phyloP scores from a whole-genome alignment of 1,139 yeast genomes.

The Nakaseomyces delphensis region DNA sequence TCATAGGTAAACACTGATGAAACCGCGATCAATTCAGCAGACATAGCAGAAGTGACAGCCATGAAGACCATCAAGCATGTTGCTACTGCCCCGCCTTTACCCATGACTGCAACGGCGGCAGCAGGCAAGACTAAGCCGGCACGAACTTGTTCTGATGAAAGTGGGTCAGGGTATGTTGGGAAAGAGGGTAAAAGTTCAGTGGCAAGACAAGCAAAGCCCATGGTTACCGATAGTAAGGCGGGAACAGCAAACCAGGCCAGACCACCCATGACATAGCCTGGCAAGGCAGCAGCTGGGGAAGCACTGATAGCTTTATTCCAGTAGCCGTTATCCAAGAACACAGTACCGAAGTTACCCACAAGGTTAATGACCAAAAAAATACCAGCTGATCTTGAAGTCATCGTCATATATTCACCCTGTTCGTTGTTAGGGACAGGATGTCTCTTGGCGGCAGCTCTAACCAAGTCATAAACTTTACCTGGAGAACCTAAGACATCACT shows the following conservation, averaged over 20 bases:
- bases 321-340: slow-evolving; percentile 80
- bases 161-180: slow-evolving; percentile 66
- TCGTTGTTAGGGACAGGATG: slow-evolving; percentile 68
- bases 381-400: slow-evolving; percentile 70
- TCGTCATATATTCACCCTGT: slow-evolving; percentile 67
- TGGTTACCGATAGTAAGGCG: slow-evolving; percentile 66
- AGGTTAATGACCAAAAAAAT: slow-evolving; percentile 75
- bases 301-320: slow-evolving; percentile 89
- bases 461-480: slow-evolving; percentile 62
- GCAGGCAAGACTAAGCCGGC: slow-evolving; percentile 81
- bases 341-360: slow-evolving; percentile 85
- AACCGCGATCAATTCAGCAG: slow-evolving; percentile 82
- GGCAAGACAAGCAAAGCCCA: slow-evolving; percentile 75
- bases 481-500: slow-evolving; percentile 64
- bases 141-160: slow-evolving; percentile 59
- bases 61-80: slow-evolving; percentile 69
- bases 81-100: slow-evolving; percentile 81
- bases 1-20: slow-evolving; percentile 81
- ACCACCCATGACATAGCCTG: slow-evolving; percentile 91
- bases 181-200: slow-evolving; percentile 58
- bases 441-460: slow-evolving; percentile 47
- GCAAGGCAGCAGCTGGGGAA: slow-evolving; percentile 71
- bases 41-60: slow-evolving; percentile 75
- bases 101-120: slow-evolving; percentile 77
- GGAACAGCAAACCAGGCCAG: slow-evolving; percentile 89